Base-by-base conservation (phyloP, 805 yeast species). In the Suhomyces sp. region DNA sequence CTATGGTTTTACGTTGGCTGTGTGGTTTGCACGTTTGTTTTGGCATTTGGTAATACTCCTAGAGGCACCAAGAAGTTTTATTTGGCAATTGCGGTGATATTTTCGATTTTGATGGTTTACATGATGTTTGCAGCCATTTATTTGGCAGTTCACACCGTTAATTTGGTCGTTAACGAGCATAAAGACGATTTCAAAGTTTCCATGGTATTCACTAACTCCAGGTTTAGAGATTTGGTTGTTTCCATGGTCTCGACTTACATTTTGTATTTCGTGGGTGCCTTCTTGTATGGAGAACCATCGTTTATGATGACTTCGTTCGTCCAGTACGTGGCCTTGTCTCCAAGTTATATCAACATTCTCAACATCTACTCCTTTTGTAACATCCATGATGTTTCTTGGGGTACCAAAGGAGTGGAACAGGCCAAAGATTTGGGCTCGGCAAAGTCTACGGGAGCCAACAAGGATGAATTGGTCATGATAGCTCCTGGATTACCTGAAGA, bases 361-460 rank as follows among this genome's bases (percentile, higher is more conserved):
- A 91, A 90, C 69, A 93, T 93, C 56, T 93, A 93, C 71, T 96
- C 98, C 2, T 92, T 93, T 68, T 92, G 97, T 76, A 93, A 93
- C 70, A 87, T 93, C 55, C 97, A 93, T 69, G 99, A 93, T 74
- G 85, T 93, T 47, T 88, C 97, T 6, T 93, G 98, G 98, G 98
- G 98, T 67, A 93, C 97, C 4, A 90, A 92, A 68, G 97, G 96
- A 47, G 90, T 86, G 48, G 84, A 83, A 9, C 61, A 60, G 48
- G 83, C 76, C 65, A 82, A 76, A 71, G 96, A 81, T 68, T 77
- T 94, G 61, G 98, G 97, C 55, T 84, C 86, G 45, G 97, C 96
- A 23, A 88, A 86, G 62, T 66, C 89, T 3, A 78, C 69, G 2
- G 69, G 69, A 15, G 57, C 49, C 29, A 71, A 72, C 49, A 70